These are phyloP conservation scores for Murraya koenigii DNA, from an alignment of 345 rosid species.

Conservation along the genomic window DNA sequence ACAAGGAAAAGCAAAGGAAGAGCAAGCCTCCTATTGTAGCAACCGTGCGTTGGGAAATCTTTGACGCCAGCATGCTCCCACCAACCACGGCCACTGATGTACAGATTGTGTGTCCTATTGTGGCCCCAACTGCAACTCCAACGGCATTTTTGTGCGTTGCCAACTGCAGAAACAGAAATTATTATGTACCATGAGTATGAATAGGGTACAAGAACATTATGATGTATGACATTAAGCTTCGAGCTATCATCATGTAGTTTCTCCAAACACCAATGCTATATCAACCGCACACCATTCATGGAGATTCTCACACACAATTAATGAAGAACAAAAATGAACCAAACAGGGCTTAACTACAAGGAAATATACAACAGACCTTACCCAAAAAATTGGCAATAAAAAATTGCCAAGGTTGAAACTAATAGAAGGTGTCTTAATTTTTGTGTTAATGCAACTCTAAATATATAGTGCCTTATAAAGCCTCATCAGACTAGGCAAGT, in stretches of 20 bases:
- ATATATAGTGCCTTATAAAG: background rate
- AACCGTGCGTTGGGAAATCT: slow-evolving; percentile 90
- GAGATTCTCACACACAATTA: background rate
- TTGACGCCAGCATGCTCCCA: slow-evolving; percentile 97
- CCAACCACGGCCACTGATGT: slow-evolving; percentile 96
- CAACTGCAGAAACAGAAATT: slow-evolving; percentile 47
- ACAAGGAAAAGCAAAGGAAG: slow-evolving; percentile 84
- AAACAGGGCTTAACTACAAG: background rate
- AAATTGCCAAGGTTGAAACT: background rate
- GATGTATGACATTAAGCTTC: background rate
- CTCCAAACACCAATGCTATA: background rate
- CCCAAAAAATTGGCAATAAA: background rate
- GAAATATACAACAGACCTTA: background rate
- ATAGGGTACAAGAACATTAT: background rate
- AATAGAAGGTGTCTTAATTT: background rate
- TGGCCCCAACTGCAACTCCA: slow-evolving; percentile 93
- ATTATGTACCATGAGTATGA: no score
- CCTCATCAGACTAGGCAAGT: background rate
- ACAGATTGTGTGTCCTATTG: slow-evolving; percentile 80
- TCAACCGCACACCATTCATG: background rate
- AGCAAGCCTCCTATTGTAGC: slow-evolving; percentile 92
- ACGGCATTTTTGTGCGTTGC: slow-evolving; percentile 94
- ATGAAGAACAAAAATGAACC: background rate
- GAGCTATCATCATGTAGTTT: background rate
- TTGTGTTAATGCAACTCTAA: background rate